Conservation (phyloP, 1,284 basidiomycete genomes). For the Moesziomyces aphidis region DNA sequence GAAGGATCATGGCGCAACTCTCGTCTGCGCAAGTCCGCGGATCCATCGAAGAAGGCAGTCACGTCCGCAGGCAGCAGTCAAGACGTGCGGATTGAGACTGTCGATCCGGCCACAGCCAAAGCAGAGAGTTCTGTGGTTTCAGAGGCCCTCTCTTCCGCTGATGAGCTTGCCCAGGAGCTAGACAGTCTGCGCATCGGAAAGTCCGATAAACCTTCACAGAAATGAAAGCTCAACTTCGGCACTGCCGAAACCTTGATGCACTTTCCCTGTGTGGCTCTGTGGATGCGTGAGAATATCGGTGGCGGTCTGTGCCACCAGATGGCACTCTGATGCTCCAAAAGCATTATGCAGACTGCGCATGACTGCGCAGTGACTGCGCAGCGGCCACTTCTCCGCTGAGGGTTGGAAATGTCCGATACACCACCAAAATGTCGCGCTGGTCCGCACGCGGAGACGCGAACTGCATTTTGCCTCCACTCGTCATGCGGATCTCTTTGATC, state of each 20-base stretch:
- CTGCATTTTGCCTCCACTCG: too few relatives aligned
- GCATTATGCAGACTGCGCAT: background rate
- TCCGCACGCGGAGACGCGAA: too few relatives aligned
- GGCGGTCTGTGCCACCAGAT: too few relatives aligned
- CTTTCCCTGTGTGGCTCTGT: too few relatives aligned
- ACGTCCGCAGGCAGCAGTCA: background rate
- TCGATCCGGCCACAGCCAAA: background rate
- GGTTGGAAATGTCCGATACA: too few relatives aligned
- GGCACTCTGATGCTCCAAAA: too few relatives aligned
- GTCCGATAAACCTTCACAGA: background rate
- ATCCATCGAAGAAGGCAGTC: background rate
- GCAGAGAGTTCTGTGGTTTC: background rate
- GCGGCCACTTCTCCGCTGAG: too few relatives aligned
- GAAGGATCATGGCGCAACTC: slow-evolving; percentile 25
- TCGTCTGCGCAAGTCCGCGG: slow-evolving; percentile 22
- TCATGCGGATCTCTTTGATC: too few relatives aligned
- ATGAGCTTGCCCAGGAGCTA: slow-evolving; percentile 18
- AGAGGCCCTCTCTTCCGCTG: slow-evolving; percentile 1
- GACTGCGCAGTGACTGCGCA: background rate
- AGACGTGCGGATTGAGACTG: background rate
- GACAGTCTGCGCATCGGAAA: slow-evolving; percentile 17
- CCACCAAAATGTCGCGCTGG: too few relatives aligned
- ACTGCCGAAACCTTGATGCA: background rate
- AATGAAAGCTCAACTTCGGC: background rate
- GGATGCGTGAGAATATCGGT: too few relatives aligned